Base-by-base conservation (phyloP, 768 basidiomycete genomes). In the Baorangia bicolor region DNA sequence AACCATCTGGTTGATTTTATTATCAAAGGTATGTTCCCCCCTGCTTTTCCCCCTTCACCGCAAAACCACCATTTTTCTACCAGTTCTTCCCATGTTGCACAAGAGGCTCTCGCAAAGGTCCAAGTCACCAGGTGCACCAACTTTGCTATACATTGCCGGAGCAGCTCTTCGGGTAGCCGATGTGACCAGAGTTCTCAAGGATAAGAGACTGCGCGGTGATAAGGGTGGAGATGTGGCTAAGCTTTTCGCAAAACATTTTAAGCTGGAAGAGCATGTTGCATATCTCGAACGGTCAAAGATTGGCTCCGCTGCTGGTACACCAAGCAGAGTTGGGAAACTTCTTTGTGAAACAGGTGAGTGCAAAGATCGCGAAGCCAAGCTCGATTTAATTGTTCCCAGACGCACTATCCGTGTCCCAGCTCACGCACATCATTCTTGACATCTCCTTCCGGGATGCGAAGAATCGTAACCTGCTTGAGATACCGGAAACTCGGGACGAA, bases 111-210 rank as follows among this genome's bases (percentile, higher is more conserved):
- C 79, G 27, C 93, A 96, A 69, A 78, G 77, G 62, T 83, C 93
- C 47, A 92, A 91, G 67, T 75, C 78, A 44, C 81, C 80, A 55
- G 94, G 93, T n/a, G 82, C 92, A 37, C 96, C 96, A 2, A 92
- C 92, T 3, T 75, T 97, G 40, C 73, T 99, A 13, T 90, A 93
- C 65, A 70, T 98, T 42, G 81, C 92, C 16, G 85, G 87, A 27
- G 92, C 94, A n/a, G 96, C 96, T 5, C 78, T 98, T 34, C 83
- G 96, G 48, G 94, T 94, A n/a, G 87, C 86, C 48, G 93, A 98
- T 71, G 82, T 94, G 20, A 88, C 90, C 35, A 78, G 92, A 55
- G 75, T 83, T 49, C 77, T 94, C 51, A 87, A 81, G 69, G 81
- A 86, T 71, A 84, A 81, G 71, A 81, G 74, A 59, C 77, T 92